Conservation (phyloP, 2,329 filamentous ascomycete genomes). For the Aspergillus bombycis region DNA sequence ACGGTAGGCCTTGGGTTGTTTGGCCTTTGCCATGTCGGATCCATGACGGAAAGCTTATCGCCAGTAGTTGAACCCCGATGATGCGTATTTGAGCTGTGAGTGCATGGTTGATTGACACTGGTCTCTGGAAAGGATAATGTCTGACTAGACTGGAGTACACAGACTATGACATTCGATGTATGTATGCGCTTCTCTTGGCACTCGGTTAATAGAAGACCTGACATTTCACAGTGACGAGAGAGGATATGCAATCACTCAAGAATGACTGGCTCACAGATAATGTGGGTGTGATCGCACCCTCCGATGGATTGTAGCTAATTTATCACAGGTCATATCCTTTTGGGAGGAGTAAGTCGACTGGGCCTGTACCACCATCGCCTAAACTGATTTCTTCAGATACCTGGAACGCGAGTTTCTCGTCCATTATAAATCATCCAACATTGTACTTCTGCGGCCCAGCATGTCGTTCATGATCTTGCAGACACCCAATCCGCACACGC, state of each 20-base stretch:
- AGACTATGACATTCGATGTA: slow-evolving; percentile 70
- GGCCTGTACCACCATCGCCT: slow-evolving; percentile 1
- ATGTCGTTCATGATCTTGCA: slow-evolving; percentile 93
- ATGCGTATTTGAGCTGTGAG: slow-evolving; percentile 72
- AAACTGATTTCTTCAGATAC: slow-evolving; percentile 54
- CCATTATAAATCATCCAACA: slow-evolving; percentile 79
- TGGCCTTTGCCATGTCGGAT: background rate
- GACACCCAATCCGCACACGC: slow-evolving; percentile 59
- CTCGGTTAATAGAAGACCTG: slow-evolving; percentile 14
- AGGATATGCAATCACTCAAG: slow-evolving; percentile 86
- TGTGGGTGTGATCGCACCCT: slow-evolving; percentile 53
- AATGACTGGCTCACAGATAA: slow-evolving; percentile 98
- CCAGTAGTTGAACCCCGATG: slow-evolving; percentile 59
- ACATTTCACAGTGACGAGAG: slow-evolving; percentile 69
- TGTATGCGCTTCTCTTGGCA: slow-evolving; percentile 24
- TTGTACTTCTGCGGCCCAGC: slow-evolving; percentile 85
- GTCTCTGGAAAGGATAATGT: slow-evolving; percentile 1
- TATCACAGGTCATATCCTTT: slow-evolving; percentile 80
- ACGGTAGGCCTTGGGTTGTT: slow-evolving; percentile 31
- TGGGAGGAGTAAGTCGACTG: slow-evolving; percentile 80
- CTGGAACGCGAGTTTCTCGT: slow-evolving; percentile 86
- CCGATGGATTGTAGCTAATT: slow-evolving; percentile 27
- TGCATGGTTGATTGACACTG: slow-evolving; percentile 23
- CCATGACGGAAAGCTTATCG: slow-evolving; percentile 22
- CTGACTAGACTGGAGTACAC: slow-evolving; percentile 20